Evolutionary conservation across 2,329 filamentous ascomycete species (phyloP).

Genomic region (Teratosphaeria gauchensis): DNA sequence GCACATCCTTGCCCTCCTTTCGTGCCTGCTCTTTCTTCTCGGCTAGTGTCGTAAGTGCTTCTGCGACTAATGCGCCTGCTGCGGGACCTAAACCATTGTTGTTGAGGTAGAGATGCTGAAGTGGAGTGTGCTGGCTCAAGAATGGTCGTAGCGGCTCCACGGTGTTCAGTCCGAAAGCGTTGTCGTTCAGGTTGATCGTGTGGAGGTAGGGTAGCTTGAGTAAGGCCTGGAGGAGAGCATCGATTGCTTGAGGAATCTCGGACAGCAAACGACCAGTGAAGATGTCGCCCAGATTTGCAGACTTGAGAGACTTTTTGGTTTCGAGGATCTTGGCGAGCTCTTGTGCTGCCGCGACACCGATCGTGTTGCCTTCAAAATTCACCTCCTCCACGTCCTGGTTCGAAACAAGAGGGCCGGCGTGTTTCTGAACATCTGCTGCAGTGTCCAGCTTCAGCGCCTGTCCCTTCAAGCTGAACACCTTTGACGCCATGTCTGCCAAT

Average conservation of each 20-base stretch:
- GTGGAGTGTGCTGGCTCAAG: constrained; percentile 74
- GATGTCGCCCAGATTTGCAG: constrained; percentile 90
- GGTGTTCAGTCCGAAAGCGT: constrained; percentile 93
- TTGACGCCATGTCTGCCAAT: constrained; percentile 26
- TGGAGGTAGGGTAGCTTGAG: constrained; percentile 77
- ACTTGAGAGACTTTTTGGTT: constrained; percentile 64
- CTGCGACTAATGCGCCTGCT: constrained; percentile 78
- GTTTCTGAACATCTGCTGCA: constrained; percentile 72
- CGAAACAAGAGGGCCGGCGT: constrained; percentile 65
- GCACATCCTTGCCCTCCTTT: constrained; percentile 57
- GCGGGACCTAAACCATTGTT: constrained; percentile 95
- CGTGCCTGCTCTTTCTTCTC: constrained; percentile 72
- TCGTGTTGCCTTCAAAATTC: constrained; percentile 78
- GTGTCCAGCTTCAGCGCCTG: constrained; percentile 88
- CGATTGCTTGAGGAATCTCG: constrained; percentile 87
- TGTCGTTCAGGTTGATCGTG: constrained; percentile 93
- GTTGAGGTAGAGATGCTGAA: constrained; percentile 92
- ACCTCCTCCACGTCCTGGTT: constrained; percentile 75
- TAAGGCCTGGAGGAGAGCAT: constrained; percentile 73
- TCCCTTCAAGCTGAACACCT: constrained; percentile 82
- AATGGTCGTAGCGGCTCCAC: constrained; percentile 89
- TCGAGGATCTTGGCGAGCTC: constrained; percentile 73
- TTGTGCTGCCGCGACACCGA: constrained; percentile 81
- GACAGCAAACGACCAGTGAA: constrained; percentile 89
- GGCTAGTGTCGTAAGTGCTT: constrained; percentile 75